These are phyloP conservation scores for Aureobasidium sp. DNA, from an alignment of 2,329 filamentous ascomycete genomes.

Conservation along the genomic window DNA sequence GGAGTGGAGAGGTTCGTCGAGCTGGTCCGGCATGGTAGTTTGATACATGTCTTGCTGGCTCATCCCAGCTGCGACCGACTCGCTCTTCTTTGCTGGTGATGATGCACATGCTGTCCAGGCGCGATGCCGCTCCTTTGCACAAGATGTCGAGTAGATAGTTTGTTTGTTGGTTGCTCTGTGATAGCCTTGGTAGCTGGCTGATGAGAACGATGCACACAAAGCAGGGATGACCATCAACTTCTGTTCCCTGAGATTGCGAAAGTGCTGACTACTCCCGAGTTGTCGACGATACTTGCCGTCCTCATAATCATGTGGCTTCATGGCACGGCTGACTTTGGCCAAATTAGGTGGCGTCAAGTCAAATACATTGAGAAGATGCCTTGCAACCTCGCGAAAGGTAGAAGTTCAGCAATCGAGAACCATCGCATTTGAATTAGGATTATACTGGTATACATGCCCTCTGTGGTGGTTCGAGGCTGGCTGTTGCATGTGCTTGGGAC, in stretches of 20 bases:
- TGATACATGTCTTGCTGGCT: constrained; percentile 26
- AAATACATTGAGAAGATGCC: background rate
- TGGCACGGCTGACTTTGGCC: background rate
- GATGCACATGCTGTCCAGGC: constrained; percentile 23
- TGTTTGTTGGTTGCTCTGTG: background rate
- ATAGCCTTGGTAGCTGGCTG: background rate
- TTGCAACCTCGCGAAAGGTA: background rate
- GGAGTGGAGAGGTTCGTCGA: constrained; percentile 9
- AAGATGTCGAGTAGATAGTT: too few species aligned
- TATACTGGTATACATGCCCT: background rate
- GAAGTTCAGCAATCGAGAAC: background rate
- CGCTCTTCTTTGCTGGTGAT: constrained; percentile 22
- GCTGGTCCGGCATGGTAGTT: constrained; percentile 25
- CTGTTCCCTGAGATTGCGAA: background rate
- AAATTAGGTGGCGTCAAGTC: background rate
- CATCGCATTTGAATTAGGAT: background rate
- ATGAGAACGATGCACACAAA: too few species aligned
- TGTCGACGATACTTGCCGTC: background rate
- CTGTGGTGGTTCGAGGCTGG: background rate
- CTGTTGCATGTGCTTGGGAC: background rate
- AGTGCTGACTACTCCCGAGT: background rate
- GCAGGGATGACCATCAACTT: background rate
- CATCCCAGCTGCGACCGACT: constrained; percentile 19
- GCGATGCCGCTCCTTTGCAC: background rate
- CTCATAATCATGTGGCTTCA: background rate